phyloP scores from a whole-genome alignment of 192 early-diverging fungal species.

The Podila verticillata region DNA sequence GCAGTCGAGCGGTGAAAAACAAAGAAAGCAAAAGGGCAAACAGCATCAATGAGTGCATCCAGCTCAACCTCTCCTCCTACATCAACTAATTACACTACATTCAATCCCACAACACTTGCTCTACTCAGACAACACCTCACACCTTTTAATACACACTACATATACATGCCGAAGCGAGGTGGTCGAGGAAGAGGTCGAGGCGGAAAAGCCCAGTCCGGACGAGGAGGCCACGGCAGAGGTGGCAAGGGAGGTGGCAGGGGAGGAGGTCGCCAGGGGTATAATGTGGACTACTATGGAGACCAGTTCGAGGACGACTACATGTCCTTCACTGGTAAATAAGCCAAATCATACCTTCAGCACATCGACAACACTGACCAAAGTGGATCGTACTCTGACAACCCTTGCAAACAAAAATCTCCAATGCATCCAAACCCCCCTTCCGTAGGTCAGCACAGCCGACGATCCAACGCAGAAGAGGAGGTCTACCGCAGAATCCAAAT shows the following conservation, averaged over 20 bases:
- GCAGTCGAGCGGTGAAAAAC: neutral
- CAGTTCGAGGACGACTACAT: constrained; percentile 27
- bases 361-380: neutral
- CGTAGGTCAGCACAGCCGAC: neutral
- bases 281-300: constrained; percentile 18
- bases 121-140: neutral
- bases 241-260: neutral
- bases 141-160: neutral
- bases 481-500: neutral
- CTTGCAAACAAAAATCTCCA: neutral
- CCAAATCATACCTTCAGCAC: neutral
- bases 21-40: neutral
- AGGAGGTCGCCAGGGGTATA: constrained; percentile 1
- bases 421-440: too few relatives aligned
- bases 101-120: neutral
- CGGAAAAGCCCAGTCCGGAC: constrained; percentile 9
- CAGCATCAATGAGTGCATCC: neutral
- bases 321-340: constrained; percentile 18
- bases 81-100: neutral
- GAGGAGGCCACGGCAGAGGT: constrained; percentile 11
- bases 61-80: neutral
- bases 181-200: constrained; percentile 23
- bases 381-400: neutral
- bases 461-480: constrained; percentile 2
- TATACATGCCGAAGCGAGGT: constrained; percentile 26